These are phyloP conservation scores for Alopecurus myosuroides DNA, from an alignment of 176 grass and related monocot species.

Conservation along the genomic window DNA sequence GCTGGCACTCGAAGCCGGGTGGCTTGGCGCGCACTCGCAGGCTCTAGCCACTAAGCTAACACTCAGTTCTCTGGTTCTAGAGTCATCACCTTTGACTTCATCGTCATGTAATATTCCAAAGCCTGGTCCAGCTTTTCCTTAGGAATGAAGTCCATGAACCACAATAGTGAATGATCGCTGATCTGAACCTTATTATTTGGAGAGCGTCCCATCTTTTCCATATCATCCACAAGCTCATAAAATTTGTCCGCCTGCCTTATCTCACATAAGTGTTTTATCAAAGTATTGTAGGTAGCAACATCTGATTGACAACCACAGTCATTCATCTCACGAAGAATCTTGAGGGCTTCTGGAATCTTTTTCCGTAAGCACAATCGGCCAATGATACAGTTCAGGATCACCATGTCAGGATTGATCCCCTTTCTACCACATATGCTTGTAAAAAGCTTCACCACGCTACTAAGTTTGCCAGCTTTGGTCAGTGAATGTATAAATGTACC, in stretches of 20 bases:
- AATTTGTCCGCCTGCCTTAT: conserved; percentile 53
- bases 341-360: conserved; percentile 52
- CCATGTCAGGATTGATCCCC: too few species aligned
- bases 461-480: too few species aligned
- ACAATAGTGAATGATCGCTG: conserved; percentile 64
- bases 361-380: conserved; percentile 69
- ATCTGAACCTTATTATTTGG: too few species aligned
- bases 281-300: conserved; percentile 52
- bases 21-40: too few species aligned
- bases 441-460: conserved; percentile 57
- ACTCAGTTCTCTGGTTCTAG: conserved; percentile 64
- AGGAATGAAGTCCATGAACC: conserved; percentile 58
- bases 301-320: conserved; percentile 42
- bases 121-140: conserved; percentile 57
- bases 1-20: too few species aligned
- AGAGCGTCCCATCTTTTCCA: too few species aligned
- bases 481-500: too few species aligned
- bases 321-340: conserved; percentile 64
- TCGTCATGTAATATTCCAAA: conserved; percentile 52
- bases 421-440: conserved; percentile 40
- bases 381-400: conserved; percentile 70
- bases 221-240: conserved; percentile 49
- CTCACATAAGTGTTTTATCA: conserved; percentile 65
- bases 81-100: conserved; percentile 59
- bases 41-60: too few species aligned